Conservation (phyloP, 2,329 filamentous ascomycete species). For the Talaromyces amestolkiae region DNA sequence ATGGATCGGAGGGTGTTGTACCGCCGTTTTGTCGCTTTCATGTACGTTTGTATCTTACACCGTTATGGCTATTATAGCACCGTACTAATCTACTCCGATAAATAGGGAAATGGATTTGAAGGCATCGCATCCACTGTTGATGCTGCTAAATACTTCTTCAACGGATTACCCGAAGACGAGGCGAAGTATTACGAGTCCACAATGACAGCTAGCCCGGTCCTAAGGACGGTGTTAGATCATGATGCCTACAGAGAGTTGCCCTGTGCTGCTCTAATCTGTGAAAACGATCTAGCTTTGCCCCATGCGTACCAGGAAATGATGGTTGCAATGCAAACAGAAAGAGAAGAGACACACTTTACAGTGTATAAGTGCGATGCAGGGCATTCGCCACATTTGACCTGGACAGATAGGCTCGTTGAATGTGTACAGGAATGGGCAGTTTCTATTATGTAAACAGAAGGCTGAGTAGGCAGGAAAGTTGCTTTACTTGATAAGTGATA, state of each 20-base stretch:
- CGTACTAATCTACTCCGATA: no score
- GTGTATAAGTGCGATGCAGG: constrained; percentile 28
- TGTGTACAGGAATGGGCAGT: neutral
- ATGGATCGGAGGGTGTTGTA: constrained; percentile 20
- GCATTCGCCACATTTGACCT: constrained; percentile 35
- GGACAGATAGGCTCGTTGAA: constrained; percentile 28
- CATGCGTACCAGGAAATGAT: constrained; percentile 35
- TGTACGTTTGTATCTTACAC: constrained; percentile 20
- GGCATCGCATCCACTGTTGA: constrained; percentile 28
- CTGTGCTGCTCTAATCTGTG: constrained; percentile 35
- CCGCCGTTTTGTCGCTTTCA: constrained; percentile 32
- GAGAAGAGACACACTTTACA: constrained; percentile 7
- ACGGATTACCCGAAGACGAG: constrained; percentile 25
- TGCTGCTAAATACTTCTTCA: constrained; percentile 30
- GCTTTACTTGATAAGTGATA: neutral
- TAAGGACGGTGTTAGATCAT: constrained; percentile 28
- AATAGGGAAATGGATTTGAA: constrained; percentile 20
- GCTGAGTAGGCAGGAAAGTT: neutral
- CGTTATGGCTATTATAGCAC: no score
- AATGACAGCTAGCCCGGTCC: neutral
- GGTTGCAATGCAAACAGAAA: constrained; percentile 26
- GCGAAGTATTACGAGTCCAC: constrained; percentile 26
- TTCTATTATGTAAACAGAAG: neutral
- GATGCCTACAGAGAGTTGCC: constrained; percentile 32
- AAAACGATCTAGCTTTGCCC: constrained; percentile 30